Percentiles rank a stretch among this genome's conserved stretches.
Evolutionary conservation across 2,329 filamentous ascomycete species (phyloP).

Genomic region (Paraphaeosphaeria minitans): DNA sequence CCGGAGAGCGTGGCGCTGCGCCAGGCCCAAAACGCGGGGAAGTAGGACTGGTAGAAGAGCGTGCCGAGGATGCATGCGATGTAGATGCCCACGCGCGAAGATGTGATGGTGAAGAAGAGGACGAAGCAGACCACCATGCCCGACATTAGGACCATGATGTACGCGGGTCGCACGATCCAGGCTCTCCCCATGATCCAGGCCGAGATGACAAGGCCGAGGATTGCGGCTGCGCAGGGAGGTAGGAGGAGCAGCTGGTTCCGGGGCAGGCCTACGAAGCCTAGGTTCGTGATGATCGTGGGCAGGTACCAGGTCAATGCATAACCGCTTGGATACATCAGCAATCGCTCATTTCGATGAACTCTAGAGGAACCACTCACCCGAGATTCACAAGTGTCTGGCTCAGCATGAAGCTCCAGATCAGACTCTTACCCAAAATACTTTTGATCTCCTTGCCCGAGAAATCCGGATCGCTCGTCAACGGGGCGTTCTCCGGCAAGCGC

Average conservation of each 20-base stretch:
- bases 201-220: slow-evolving; percentile 47
- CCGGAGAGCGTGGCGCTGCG: slow-evolving; percentile 32
- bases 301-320: slow-evolving; percentile 52
- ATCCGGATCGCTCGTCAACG: slow-evolving; percentile 43
- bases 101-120: slow-evolving; percentile 46
- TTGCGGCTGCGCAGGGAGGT: slow-evolving; percentile 49
- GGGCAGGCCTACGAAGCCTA: slow-evolving; percentile 51
- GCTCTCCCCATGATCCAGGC: slow-evolving; percentile 50
- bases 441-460: slow-evolving; percentile 47
- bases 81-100: slow-evolving; percentile 47
- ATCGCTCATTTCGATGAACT: not conserved
- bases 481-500: slow-evolving; percentile 47
- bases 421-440: slow-evolving; percentile 40
- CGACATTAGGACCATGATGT: slow-evolving; percentile 48
- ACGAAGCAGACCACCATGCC: slow-evolving; percentile 53
- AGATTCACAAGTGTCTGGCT: slow-evolving; percentile 49
- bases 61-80: slow-evolving; percentile 52
- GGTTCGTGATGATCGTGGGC: slow-evolving; percentile 50
- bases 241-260: slow-evolving; percentile 54
- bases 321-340: slow-evolving; percentile 23
- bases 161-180: slow-evolving; percentile 49
- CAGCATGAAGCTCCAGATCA: slow-evolving; percentile 47
- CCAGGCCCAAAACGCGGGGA: slow-evolving; percentile 35
- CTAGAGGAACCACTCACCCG: slow-evolving; percentile 22
- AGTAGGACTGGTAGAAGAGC: slow-evolving; percentile 50